Evolutionary conservation across 139 green algal species (phyloP).

Genomic region (Choricystis sp.): DNA sequence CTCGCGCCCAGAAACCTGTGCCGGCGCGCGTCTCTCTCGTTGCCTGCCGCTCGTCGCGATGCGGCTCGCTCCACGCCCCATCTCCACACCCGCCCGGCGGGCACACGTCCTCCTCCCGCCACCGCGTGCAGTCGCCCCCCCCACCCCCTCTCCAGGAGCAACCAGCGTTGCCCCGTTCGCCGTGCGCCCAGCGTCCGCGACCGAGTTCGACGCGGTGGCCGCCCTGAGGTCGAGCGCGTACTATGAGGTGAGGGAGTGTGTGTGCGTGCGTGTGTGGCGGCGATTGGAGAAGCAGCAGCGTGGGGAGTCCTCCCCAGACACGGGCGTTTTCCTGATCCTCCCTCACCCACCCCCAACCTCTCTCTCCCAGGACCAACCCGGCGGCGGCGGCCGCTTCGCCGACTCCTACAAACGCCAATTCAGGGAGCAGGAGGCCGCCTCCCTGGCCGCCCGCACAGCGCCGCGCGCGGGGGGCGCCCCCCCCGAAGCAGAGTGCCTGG

Average conservation of each 20-base stretch:
- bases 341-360: background rate
- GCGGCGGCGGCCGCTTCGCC: background rate
- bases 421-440: background rate
- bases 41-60: too few relatives aligned
- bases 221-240: background rate
- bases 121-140: background rate
- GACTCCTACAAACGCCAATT: background rate
- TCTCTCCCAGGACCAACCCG: background rate
- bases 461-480: too few relatives aligned
- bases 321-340: background rate
- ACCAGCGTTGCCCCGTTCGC: background rate
- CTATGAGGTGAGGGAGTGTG: background rate
- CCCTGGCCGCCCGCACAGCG: background rate
- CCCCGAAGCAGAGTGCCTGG: background rate
- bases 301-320: background rate
- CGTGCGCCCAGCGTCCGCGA: background rate
- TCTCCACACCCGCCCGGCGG: too few relatives aligned
- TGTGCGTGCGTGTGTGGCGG: too few relatives aligned
- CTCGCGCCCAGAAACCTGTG: too few relatives aligned
- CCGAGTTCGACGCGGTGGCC: background rate
- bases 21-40: too few relatives aligned
- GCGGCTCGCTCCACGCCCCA: too few relatives aligned
- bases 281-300: too few relatives aligned
- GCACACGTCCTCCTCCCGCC: background rate
- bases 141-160: too few relatives aligned